Percentiles rank a stretch among this genome's conserved stretches.
These are phyloP conservation scores for Aspergillus incahuasiensis DNA, from an alignment of 495 filamentous ascomycete genomes.

Conservation along the genomic window DNA sequence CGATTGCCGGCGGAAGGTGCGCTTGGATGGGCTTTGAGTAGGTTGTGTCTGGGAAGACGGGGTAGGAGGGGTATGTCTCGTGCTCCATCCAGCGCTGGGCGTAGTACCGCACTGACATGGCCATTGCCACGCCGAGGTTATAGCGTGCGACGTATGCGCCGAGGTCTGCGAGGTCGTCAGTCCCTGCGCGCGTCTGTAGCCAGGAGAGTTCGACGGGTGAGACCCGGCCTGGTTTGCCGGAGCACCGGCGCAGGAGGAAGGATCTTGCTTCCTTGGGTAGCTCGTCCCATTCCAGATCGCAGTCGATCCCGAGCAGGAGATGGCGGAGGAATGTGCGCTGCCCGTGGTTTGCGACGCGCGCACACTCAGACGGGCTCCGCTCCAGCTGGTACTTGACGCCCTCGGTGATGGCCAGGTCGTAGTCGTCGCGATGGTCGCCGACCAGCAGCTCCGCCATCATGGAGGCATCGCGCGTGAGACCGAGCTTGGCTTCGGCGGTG, in stretches of 20 bases:
- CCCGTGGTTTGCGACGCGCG: conserved; percentile 24
- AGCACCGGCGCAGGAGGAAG: conserved; percentile 29
- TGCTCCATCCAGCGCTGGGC: conserved; percentile 18
- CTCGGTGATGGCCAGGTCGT: conserved; percentile 13
- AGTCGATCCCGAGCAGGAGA: conserved; percentile 35
- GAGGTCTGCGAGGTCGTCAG: conserved; percentile 25
- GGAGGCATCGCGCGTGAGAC: conserved; percentile 45
- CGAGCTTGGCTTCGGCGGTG: conserved; percentile 40
- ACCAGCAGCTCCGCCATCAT: conserved; percentile 42
- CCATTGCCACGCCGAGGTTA: conserved; percentile 31
- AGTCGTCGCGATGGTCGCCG: conserved; percentile 18
- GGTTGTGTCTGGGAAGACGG: conserved; percentile 10
- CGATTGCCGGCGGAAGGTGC: conserved; percentile 22
- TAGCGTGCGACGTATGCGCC: conserved; percentile 33
- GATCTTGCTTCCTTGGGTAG: conserved; percentile 26
- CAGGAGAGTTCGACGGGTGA: conserved; percentile 23
- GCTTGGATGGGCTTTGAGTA: conserved; percentile 16
- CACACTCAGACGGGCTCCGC: conserved; percentile 10
- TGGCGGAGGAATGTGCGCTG: conserved; percentile 36
- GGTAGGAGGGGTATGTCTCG: conserved; percentile 8
- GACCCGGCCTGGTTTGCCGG: conserved; percentile 25
- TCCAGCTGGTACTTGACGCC: conserved; percentile 21
- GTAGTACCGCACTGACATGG: conserved; percentile 22
- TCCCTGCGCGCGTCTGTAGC: conserved; percentile 27
- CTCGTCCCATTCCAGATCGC: conserved; percentile 37